phyloP scores from a whole-genome alignment of 78 protist species.

The Acrasis kona region DNA sequence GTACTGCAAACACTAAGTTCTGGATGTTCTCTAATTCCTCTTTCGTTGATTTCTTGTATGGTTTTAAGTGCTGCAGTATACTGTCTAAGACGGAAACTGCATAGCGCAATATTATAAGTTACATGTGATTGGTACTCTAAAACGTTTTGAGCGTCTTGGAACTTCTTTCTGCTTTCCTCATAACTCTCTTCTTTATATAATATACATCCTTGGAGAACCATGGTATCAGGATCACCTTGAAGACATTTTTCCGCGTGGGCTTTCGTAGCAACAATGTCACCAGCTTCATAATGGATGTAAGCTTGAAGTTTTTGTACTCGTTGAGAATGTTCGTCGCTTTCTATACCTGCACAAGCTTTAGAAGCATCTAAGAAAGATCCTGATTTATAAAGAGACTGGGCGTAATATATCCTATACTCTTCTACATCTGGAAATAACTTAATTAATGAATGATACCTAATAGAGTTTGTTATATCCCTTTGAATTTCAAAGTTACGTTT shows the following conservation, averaged over 20 bases:
- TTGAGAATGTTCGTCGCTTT: not conserved
- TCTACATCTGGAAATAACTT: conserved; percentile 27
- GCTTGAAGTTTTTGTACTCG: conserved; percentile 35
- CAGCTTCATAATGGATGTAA: conserved; percentile 47
- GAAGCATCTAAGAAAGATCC: conserved; percentile 46
- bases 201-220: conserved; percentile 35
- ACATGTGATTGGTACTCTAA: conserved; percentile 50
- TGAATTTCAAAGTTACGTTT: too few relatives aligned
- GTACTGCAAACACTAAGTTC: conserved; percentile 36
- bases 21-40: conserved; percentile 59
- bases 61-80: conserved; percentile 49
- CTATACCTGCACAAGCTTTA: not conserved
- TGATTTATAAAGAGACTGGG: conserved; percentile 59
- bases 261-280: conserved; percentile 23
- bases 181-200: conserved; percentile 28
- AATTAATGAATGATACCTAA: conserved; percentile 30
- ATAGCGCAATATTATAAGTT: conserved; percentile 64
- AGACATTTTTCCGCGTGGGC: conserved; percentile 23
- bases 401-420: conserved; percentile 50
- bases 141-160: conserved; percentile 21
- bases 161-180: conserved; percentile 33
- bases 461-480: too few relatives aligned
- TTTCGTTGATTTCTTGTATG: conserved; percentile 60
- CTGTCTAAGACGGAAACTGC: conserved; percentile 46
- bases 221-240: conserved; percentile 39